phyloP scores from a whole-genome alignment of 2,329 filamentous ascomycete genomes.

The Fusarium drepaniforme region DNA sequence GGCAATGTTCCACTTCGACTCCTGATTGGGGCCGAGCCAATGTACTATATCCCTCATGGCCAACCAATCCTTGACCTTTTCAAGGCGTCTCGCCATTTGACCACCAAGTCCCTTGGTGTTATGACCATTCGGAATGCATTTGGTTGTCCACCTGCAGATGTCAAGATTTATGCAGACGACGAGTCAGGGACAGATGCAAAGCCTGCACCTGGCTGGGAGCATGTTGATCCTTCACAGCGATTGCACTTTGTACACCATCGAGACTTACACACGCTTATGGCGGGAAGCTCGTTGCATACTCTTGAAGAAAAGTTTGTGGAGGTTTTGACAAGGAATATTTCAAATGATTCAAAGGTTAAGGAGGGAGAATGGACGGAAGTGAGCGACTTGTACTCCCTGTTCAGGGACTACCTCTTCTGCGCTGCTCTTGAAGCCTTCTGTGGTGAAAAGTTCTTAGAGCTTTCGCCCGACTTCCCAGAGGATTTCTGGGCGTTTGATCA shows the following conservation, averaged over 20 bases:
- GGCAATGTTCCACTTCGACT: constrained; percentile 31
- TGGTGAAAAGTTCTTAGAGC: constrained; percentile 28
- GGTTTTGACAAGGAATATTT: constrained; percentile 11
- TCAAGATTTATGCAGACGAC: constrained; percentile 15
- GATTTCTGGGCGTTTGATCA: constrained; percentile 40
- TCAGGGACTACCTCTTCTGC: constrained; percentile 22
- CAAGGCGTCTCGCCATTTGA: constrained; percentile 26
- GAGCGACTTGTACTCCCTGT: constrained; percentile 26
- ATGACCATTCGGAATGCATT: constrained; percentile 35
- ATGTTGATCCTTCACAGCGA: constrained; percentile 13
- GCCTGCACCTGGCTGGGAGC: constrained; percentile 23
- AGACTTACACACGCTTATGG: constrained; percentile 12
- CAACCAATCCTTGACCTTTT: constrained; percentile 25
- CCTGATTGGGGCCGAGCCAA: constrained; percentile 26
- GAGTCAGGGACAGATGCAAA: constrained; percentile 23
- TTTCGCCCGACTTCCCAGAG: constrained; percentile 17
- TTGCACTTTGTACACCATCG: constrained; percentile 33
- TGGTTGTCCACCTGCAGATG: constrained; percentile 19
- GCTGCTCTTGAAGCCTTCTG: constrained; percentile 20
- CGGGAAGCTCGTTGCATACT: constrained; percentile 8
- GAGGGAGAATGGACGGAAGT: constrained; percentile 20
- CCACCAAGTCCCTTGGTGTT: constrained; percentile 25
- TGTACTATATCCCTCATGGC: constrained; percentile 38
- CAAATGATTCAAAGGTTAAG: constrained; percentile 6
- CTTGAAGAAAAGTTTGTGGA: constrained; percentile 24